Evolutionary conservation across 2,329 filamentous ascomycete species (phyloP).

Genomic region (Fusarium citri): DNA sequence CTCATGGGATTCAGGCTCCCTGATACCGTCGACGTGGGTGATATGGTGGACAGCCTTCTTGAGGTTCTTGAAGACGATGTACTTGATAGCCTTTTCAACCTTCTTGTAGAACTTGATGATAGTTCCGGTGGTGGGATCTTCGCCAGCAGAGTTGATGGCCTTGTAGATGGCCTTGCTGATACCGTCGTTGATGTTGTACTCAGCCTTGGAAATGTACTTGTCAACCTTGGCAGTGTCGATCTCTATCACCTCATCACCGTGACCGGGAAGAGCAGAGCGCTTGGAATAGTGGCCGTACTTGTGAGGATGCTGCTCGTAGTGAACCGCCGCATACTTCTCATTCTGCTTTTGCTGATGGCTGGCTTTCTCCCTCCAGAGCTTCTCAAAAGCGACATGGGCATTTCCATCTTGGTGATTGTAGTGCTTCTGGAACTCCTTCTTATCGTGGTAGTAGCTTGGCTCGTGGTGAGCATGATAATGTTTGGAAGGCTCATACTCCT

Average conservation of each 20-base stretch:
- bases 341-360: neutral
- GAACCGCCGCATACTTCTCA: conserved; percentile 3
- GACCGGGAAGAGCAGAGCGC: neutral
- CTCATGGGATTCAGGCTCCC: neutral
- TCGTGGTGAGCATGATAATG: neutral
- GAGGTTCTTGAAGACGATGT: conserved; percentile 13
- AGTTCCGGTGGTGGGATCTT: neutral
- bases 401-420: neutral
- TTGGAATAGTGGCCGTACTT: neutral
- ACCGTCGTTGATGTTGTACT: conserved; percentile 1
- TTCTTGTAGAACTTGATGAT: conserved; percentile 5
- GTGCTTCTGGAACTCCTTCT: neutral
- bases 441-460: neutral
- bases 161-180: conserved; percentile 13
- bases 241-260: neutral
- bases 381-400: neutral
- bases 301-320: neutral
- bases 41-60: conserved; percentile 5
- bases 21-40: conserved; percentile 10
- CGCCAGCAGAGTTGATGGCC: neutral
- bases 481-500: conserved; percentile 3
- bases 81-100: conserved; percentile 15
- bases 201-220: conserved; percentile 5
- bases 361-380: conserved; percentile 1
- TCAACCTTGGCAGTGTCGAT: conserved; percentile 20